Evolutionary conservation across 1,284 basidiomycete genomes (phyloP).

Genomic region (Neonothopanus nambi): DNA sequence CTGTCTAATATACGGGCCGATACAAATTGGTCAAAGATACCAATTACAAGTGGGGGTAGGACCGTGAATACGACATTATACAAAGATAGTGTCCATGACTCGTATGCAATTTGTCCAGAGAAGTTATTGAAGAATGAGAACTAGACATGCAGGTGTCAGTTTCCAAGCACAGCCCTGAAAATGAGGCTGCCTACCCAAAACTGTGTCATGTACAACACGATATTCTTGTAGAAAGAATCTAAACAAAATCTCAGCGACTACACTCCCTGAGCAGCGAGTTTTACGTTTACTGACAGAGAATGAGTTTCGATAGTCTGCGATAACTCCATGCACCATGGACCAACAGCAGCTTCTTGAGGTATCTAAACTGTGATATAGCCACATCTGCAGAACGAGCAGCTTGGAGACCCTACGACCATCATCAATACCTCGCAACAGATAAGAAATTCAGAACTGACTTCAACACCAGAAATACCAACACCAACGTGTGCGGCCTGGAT

Average conservation of each 20-base stretch:
- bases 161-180: not conserved
- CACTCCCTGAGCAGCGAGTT: not conserved
- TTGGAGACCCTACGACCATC: conserved; percentile 76
- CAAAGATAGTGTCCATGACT: conserved; percentile 96
- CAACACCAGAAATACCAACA: conserved; percentile 97
- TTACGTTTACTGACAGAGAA: conserved; percentile 72
- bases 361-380: conserved; percentile 98
- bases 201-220: conserved; percentile 95
- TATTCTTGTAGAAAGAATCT: conserved; percentile 98
- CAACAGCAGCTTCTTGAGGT: conserved; percentile 90
- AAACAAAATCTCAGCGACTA: conserved; percentile 2
- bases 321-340: conserved; percentile 99
- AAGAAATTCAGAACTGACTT: conserved; percentile 49
- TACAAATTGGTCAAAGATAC: conserved; percentile 97
- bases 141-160: conserved; percentile 39
- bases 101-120: conserved; percentile 97
- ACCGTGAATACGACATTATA: conserved; percentile 95
- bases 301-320: conserved; percentile 90
- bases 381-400: conserved; percentile 96
- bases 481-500: conserved; percentile 97
- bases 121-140: conserved; percentile 99
- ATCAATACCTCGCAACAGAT: not conserved
- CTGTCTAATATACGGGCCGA: conserved; percentile 95
- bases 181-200: conserved; percentile 77
- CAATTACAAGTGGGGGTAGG: conserved; percentile 95